Evolutionary conservation across 345 rosid species (phyloP).

Genomic region (Rhodamnia argentea): DNA sequence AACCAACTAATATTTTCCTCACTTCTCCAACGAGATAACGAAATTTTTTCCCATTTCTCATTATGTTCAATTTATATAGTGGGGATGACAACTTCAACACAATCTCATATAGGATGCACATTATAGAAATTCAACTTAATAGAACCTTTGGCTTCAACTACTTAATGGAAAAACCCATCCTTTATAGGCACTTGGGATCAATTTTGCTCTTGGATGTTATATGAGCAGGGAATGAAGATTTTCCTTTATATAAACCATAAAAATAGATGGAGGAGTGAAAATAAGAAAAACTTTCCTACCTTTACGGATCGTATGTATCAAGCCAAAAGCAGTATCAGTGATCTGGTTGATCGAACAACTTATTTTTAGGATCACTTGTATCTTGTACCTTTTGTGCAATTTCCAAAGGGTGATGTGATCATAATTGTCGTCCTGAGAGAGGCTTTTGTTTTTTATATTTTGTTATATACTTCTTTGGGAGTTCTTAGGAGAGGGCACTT

Average conservation of each 20-base stretch:
- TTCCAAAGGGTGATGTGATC: neutral
- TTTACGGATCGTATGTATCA: neutral
- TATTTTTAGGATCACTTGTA: neutral
- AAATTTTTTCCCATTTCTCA: neutral
- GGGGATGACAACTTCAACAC: neutral
- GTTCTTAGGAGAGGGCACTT: neutral
- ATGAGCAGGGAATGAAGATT: neutral
- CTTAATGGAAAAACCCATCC: neutral
- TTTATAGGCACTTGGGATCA: neutral
- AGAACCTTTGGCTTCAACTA: neutral
- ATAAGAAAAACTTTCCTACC: neutral
- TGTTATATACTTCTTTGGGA: neutral
- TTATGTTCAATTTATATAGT: neutral
- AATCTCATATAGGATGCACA: neutral
- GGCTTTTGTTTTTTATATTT: neutral
- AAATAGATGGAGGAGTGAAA: neutral
- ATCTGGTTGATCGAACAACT: neutral
- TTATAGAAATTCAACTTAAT: neutral
- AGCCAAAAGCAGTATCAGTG: neutral
- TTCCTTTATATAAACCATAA: neutral
- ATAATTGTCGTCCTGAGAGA: neutral
- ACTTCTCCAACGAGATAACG: neutral
- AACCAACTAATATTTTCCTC: neutral
- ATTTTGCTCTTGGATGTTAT: neutral
- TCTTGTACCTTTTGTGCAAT: neutral